Evolutionary conservation across 371 early-diverging fungal genomes (phyloP).

Genomic region (Mortierella polycephala): DNA sequence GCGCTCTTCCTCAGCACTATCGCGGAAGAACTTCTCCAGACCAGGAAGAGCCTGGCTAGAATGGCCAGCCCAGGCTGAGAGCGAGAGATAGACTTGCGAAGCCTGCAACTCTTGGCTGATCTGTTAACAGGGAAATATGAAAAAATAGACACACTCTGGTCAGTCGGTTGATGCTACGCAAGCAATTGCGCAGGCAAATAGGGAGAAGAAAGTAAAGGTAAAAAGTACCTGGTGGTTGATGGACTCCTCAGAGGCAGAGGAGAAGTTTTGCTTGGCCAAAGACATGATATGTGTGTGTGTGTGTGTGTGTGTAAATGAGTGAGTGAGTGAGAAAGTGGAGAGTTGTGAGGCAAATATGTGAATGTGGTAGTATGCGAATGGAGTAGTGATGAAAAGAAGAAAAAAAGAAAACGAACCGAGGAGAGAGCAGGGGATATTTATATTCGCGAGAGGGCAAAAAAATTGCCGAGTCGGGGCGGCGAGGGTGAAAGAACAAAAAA

Average conservation of each 20-base stretch:
- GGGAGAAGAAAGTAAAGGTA: not conserved
- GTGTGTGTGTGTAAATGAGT: not conserved
- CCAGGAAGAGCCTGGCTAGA: slow-evolving; percentile 72
- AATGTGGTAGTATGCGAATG: not conserved
- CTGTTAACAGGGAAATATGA: slow-evolving; percentile 10
- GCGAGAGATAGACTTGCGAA: slow-evolving; percentile 71
- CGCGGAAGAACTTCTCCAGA: slow-evolving; percentile 72
- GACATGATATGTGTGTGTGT: slow-evolving; percentile 57
- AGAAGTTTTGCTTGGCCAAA: slow-evolving; percentile 75
- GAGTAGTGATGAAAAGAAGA: too few species aligned
- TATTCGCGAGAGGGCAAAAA: too few species aligned
- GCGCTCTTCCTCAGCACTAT: slow-evolving; percentile 68
- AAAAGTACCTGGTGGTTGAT: slow-evolving; percentile 68
- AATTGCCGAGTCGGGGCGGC: too few species aligned
- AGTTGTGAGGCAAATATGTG: not conserved
- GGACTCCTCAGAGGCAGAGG: slow-evolving; percentile 70
- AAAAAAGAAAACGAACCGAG: too few species aligned
- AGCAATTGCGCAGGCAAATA: not conserved
- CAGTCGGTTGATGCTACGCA: not conserved
- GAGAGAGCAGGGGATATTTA: too few species aligned
- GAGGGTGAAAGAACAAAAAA: too few species aligned
- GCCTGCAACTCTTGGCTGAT: slow-evolving; percentile 77
- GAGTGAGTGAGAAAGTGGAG: not conserved
- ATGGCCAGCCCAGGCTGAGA: slow-evolving; percentile 72
- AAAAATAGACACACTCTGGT: not conserved